Evolutionary conservation across 2,329 filamentous ascomycete species (phyloP).

Genomic region (Penicillium sp.): DNA sequence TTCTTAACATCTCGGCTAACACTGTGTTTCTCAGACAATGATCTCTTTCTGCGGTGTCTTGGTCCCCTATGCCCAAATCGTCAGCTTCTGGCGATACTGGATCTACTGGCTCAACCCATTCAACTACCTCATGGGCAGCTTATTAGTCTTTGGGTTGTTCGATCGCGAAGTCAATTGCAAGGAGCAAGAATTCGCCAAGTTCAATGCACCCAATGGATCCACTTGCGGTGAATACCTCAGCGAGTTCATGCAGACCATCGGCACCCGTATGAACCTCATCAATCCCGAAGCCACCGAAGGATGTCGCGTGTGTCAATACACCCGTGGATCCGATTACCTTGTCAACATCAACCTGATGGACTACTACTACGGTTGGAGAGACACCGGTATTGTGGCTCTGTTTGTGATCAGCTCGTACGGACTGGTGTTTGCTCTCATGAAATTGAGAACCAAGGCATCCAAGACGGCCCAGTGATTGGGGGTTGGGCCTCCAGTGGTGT

Average conservation of each 20-base stretch:
- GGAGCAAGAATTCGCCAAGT: conserved; percentile 28
- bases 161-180: conserved; percentile 28
- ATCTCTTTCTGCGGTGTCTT: conserved; percentile 35
- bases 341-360: conserved; percentile 58
- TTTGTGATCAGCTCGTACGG: conserved; percentile 58
- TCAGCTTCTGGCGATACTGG: conserved; percentile 36
- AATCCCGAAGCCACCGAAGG: conserved; percentile 58
- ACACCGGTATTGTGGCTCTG: conserved; percentile 59
- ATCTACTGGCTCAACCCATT: conserved; percentile 35
- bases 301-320: conserved; percentile 64
- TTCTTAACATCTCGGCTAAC: background rate
- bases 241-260: conserved; percentile 51
- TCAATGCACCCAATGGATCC: conserved; percentile 38
- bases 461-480: conserved; percentile 34
- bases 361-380: conserved; percentile 66
- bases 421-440: conserved; percentile 45
- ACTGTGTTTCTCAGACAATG: conserved; percentile 14
- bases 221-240: conserved; percentile 61
- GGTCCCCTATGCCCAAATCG: conserved; percentile 32
- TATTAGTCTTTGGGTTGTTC: conserved; percentile 29
- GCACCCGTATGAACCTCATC: conserved; percentile 52
- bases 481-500: background rate
- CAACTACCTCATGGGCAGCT: conserved; percentile 34
- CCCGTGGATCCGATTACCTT: conserved; percentile 60
- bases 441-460: conserved; percentile 36